Evolutionary conservation across 2,329 filamentous ascomycete genomes (phyloP), one percentile per base, ranked within the genome.

Genomic region (Aspergillus sp.): DNA sequence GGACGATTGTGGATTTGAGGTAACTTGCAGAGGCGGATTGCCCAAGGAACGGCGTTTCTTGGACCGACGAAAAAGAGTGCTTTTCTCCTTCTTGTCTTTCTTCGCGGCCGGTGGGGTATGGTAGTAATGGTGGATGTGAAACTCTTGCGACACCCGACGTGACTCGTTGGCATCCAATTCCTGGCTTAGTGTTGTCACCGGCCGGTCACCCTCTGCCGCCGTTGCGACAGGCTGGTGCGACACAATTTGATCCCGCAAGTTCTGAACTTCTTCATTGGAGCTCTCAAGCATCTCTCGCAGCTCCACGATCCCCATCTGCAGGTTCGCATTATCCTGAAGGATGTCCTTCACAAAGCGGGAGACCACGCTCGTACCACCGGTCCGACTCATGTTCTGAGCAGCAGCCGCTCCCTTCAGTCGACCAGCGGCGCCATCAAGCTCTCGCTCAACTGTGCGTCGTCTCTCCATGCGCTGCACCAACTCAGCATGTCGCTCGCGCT

Each of bases 271-370:
- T 67, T 96, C 90, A 68, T 98, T 96, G 3, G 93, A 96, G 70
- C 86, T 92, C 68, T 91, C 84, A 21, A 99, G 82, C 86, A 99
- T 88, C 71, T 96, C 93, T 17, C 93, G 84, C 48, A 99, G 78
- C 77, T 99, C 95, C 52, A 93, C 86, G 59, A 98, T 96, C 15
- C 92, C 92, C 62, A 95, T 83, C 73, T 99, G 95, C 45, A 99
- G 79, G 66, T 91, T 96, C 9, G 93, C 91, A 70, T 99, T 99
- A 73, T 99, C 95, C 68, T 96, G 89, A 17, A 99, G 80, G 56
- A 99, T 90, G 72, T 98, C 95, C 65, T 93, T 91, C 56, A 99
- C 95, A 66, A 99, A 98, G 70, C 96, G 91, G 19, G 91, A 93
- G n/a, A 98, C 91, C 39, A 96, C 91, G 57, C 81, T 87, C 60